Conservation (phyloP, 2,329 filamentous ascomycete species). For the Colletotrichum agaves region DNA sequence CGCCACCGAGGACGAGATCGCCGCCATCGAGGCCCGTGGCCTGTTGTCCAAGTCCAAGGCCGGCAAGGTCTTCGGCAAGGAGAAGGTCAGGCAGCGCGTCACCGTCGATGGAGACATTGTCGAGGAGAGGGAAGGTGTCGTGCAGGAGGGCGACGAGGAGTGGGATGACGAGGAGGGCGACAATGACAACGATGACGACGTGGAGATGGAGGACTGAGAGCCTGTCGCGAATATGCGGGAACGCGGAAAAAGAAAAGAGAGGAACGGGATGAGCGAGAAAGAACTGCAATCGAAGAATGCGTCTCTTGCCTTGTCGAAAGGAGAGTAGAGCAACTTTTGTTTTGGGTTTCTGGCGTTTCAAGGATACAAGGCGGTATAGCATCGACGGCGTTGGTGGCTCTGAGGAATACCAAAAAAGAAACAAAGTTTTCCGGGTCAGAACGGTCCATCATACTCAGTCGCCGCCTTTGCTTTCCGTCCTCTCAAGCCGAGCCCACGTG, state of each 20-base stretch:
- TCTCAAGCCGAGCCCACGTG: background rate
- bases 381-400: slow-evolving; percentile 38
- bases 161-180: slow-evolving; percentile 38
- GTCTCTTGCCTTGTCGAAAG: background rate
- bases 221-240: background rate
- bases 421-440: slow-evolving; percentile 32
- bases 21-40: slow-evolving; percentile 56
- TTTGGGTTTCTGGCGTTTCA: slow-evolving; percentile 30
- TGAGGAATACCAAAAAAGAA: slow-evolving; percentile 36
- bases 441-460: slow-evolving; percentile 31
- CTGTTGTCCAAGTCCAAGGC: slow-evolving; percentile 44
- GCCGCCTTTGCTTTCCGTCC: slow-evolving; percentile 27
- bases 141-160: slow-evolving; percentile 38
- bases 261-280: background rate
- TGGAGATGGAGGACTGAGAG: slow-evolving; percentile 48
- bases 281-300: slow-evolving; percentile 28
- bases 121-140: slow-evolving; percentile 40
- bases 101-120: slow-evolving; percentile 50
- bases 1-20: slow-evolving; percentile 58
- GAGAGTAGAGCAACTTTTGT: background rate
- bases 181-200: slow-evolving; percentile 42
- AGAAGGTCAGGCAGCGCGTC: slow-evolving; percentile 53
- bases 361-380: slow-evolving; percentile 36
- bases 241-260: background rate
- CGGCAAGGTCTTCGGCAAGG: slow-evolving; percentile 55